These are phyloP conservation scores for Entomortierella chlamydospora DNA, from an alignment of 192 early-diverging fungal species.

Conservation along the genomic window DNA sequence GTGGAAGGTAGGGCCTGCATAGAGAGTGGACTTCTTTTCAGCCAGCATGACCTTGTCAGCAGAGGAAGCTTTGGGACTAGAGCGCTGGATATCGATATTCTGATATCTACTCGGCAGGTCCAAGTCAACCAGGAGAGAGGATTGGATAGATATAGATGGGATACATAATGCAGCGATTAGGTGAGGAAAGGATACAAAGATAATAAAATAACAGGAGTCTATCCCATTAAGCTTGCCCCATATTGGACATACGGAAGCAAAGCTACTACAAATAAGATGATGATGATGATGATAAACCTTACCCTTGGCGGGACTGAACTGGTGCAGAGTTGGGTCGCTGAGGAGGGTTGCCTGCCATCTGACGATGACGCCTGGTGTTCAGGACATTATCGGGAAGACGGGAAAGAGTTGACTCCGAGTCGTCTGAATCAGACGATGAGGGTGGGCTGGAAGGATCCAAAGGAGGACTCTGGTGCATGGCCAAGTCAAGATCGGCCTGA, in stretches of 20 bases:
- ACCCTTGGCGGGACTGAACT: slow-evolving; percentile 12
- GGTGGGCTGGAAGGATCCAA: slow-evolving; percentile 45
- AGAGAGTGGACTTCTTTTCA: slow-evolving; percentile 49
- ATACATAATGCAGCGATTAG: neutral
- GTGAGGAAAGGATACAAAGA: no score
- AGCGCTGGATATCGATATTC: slow-evolving; percentile 9
- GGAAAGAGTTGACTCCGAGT: slow-evolving; percentile 38
- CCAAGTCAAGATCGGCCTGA: slow-evolving; percentile 28
- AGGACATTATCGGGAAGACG: slow-evolving; percentile 12
- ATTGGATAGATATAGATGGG: no score
- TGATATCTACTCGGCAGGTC: neutral
- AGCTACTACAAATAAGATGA: neutral
- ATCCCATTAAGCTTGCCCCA: neutral
- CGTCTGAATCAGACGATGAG: slow-evolving; percentile 44
- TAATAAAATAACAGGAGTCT: no score
- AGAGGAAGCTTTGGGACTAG: neutral
- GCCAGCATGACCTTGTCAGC: slow-evolving; percentile 16
- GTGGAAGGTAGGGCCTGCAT: slow-evolving; percentile 69
- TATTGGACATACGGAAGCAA: no score
- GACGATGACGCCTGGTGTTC: slow-evolving; percentile 1
- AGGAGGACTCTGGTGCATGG: slow-evolving; percentile 29
- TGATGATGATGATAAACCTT: neutral
- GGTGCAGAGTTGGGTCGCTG: slow-evolving; percentile 39
- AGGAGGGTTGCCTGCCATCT: slow-evolving; percentile 6
- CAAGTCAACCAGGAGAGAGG: neutral